Percentiles rank a stretch among this genome's conserved stretches.
Evolutionary conservation across 352 stramenopile genomes (phyloP).

Genomic region (Globisporangium lucens): DNA sequence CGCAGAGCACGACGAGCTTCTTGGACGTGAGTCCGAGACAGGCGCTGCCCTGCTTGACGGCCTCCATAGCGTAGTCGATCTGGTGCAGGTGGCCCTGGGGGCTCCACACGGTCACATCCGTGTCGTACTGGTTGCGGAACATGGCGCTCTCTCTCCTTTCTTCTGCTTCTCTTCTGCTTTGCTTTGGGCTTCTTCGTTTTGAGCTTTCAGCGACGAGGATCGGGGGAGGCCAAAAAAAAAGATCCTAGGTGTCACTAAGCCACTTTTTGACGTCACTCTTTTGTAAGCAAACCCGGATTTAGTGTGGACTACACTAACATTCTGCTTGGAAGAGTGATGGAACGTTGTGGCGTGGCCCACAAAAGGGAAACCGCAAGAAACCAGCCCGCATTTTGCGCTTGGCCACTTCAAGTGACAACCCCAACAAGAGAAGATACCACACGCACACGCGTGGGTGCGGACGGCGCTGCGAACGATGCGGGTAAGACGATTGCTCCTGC

Average conservation of each 20-base stretch:
- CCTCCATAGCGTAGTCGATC: constrained; percentile 97
- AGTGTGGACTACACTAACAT: neutral
- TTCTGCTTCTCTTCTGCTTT: neutral
- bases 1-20: constrained; percentile 92
- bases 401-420: neutral
- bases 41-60: constrained; percentile 95
- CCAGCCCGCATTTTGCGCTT: neutral
- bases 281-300: neutral
- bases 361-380: neutral
- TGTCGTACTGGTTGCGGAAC: constrained; percentile 99
- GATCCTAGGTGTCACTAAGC: constrained; percentile 13
- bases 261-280: too few species aligned
- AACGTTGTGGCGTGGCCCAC: constrained; percentile 3
- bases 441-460: neutral
- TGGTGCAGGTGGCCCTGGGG: constrained; percentile 98
- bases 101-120: constrained; percentile 99
- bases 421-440: neutral
- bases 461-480: constrained; percentile 10
- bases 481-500: neutral
- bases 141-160: constrained; percentile 47
- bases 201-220: constrained; percentile 8
- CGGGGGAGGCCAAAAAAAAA: constrained; percentile 24
- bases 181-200: constrained; percentile 8
- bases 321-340: neutral
- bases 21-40: constrained; percentile 94